Evolutionary conservation across 306 rosid species (phyloP).

Genomic region (Cicer judaicum): DNA sequence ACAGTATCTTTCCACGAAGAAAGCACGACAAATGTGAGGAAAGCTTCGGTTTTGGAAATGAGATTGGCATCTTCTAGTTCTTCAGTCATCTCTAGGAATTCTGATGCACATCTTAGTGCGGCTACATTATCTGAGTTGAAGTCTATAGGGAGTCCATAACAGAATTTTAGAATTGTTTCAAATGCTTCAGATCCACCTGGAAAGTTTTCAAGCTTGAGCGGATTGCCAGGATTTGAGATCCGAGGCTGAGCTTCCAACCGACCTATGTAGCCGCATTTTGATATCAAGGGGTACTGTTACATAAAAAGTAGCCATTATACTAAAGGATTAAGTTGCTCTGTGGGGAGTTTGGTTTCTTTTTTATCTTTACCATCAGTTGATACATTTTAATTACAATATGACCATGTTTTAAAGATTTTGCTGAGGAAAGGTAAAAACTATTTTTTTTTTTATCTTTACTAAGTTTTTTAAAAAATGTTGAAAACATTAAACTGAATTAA

Average conservation of each 20-base stretch:
- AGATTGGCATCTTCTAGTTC: conserved; percentile 87
- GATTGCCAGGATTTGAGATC: conserved; percentile 54
- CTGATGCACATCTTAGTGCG: conserved; percentile 87
- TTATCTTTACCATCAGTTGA: conserved; percentile 2
- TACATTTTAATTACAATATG: not conserved
- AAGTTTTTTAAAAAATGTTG: not conserved
- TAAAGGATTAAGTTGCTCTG: conserved; percentile 16
- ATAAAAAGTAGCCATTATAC: conserved; percentile 41
- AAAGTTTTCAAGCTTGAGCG: conserved; percentile 75
- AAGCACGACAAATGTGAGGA: conserved; percentile 89
- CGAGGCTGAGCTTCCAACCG: conserved; percentile 63
- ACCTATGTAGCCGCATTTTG: conserved; percentile 87
- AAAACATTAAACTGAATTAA: conserved; percentile 11
- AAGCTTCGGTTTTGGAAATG: conserved; percentile 81
- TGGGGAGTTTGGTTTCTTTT: conserved; percentile 12
- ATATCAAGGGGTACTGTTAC: conserved; percentile 78
- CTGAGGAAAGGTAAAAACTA: not conserved
- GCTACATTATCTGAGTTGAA: conserved; percentile 75
- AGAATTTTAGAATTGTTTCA: conserved; percentile 74
- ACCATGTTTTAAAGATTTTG: conserved; percentile 20
- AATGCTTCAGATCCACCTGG: conserved; percentile 87
- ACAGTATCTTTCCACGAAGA: conserved; percentile 90
- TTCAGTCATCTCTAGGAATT: conserved; percentile 90
- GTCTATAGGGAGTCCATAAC: conserved; percentile 86
- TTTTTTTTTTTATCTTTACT: not conserved